Base-by-base conservation (phyloP, 768 basidiomycete genomes). In the Gymnopilus dilepis region DNA sequence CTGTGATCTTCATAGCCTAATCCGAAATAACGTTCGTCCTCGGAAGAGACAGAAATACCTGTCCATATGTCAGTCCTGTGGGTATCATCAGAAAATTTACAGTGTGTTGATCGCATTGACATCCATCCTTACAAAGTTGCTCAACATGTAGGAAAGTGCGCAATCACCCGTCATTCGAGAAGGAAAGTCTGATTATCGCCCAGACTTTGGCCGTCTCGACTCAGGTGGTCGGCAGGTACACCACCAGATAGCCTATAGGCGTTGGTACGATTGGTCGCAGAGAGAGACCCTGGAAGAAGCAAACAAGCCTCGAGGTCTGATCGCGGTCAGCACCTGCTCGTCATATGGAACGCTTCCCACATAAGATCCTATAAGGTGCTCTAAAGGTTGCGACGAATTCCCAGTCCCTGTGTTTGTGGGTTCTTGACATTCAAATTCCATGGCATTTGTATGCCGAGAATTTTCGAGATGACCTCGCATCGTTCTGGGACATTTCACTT, bases 1-100 rank as follows among this genome's bases (percentile, higher is more conserved):
- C n/a, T n/a, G n/a, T n/a, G n/a, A n/a, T n/a, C n/a, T n/a, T n/a
- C n/a, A n/a, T n/a, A n/a, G n/a, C n/a, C n/a, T 30, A 15, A 15
- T 45, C 19, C 21, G 17, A 50, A 50, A 22, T n/a, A 28, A 19
- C 19, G 19, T 28, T 50, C 47, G 17, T 13, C 28, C 28, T 22
- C 28, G 47, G 47, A 50, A 47, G 28, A 28, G 5, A 31, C 30
- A 31, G 26, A 31, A 31, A 31, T 30, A 50, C 15, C 17, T 47
- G 47, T 17, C 28, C 47, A 50, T 50, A 30, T 50, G 47, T 50
- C 47, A 50, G 26, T n/a, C 47, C 47, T 50, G 47, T 50, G 47
- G 28, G 47, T 30, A 17, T 31, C 47, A 50, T 50, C 47, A 50
- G 28, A 31, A 50, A 50, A 30, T 31, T 50, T 3, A 19, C 31